Base-by-base conservation (phyloP, 164 flowering plant species). In the Taxillus chinensis region DNA sequence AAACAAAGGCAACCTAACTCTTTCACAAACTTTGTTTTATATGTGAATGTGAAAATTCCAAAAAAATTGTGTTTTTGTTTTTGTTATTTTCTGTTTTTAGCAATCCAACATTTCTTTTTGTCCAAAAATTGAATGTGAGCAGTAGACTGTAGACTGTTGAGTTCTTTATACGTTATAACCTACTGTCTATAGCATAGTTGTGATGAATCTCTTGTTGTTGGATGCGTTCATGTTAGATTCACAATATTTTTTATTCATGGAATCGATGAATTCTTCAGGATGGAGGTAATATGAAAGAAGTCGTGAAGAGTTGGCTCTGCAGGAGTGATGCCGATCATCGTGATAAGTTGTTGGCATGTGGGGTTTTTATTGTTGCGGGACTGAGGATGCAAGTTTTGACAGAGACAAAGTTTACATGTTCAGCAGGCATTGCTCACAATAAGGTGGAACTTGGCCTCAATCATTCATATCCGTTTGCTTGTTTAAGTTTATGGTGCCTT, bases 381-480 rank as follows among this genome's bases (percentile, higher is more conserved):
- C 95, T 93, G 52, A 74, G 99, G 74, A 75, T 72, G 79, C 86
- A 86, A 69, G 96, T 93, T 39, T 59, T 93, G 56, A 78, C 68
- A 68, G 95, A 88, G 74, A 84, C 97, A 38, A 77, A 80, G 55
- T 93, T 93, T 69, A 88, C 99, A 57, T 93, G 99, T 77, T 93
- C 99, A 72, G 97, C 99, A 3, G 99, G 99, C 53, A 80, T 93
- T 66, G 97, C 99, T 67, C 99, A 90, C 76, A 90, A 93, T 65
- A 93, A 93, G 93, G 98, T 88, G 17, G 62, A n/a, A 54, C 14
- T 40, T 13, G 45, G 57, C 55, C 37, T 16, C 7, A 52, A 40
- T 6, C 7, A 16, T 39, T 38, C 40, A n/a, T 27, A 40, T 41
- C n/a, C 7, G 3, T 67, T 61, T 14, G 40, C 14, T 37, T 27